Conservation (phyloP, 345 rosid genomes). For the Eucalyptus pauciflora region DNA sequence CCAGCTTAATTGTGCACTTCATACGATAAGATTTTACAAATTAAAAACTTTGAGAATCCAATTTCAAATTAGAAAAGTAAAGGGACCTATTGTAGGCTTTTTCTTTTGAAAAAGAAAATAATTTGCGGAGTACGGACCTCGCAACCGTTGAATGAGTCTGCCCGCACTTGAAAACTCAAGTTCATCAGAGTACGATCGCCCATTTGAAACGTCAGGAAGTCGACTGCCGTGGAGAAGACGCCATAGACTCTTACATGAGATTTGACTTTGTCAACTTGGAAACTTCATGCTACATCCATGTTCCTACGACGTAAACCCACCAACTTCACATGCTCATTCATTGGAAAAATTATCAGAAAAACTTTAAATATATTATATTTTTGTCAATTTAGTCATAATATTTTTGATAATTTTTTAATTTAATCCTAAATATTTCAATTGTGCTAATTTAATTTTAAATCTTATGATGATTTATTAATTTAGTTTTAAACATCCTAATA, state of each 20-base stretch:
- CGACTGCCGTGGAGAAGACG: neutral
- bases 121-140: no score
- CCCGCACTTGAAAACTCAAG: neutral
- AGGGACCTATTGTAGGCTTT: neutral
- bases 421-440: accelerated
- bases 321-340: accelerated
- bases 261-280: neutral
- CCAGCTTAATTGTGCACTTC: neutral
- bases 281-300: neutral
- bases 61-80: no score
- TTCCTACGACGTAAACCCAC: accelerated
- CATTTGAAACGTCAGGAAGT: neutral
- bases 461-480: no score
- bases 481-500: no score
- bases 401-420: no score
- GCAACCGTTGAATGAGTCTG: neutral
- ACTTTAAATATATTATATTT: no score
- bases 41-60: no score
- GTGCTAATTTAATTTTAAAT: no score
- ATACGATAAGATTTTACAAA: neutral
- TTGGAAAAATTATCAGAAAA: accelerated
- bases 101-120: no score
- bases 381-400: no score
- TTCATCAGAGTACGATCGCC: neutral
- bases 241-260: neutral